These are phyloP conservation scores for Brassica balearica DNA, from an alignment of 441 rosid genomes.

Conservation along the genomic window DNA sequence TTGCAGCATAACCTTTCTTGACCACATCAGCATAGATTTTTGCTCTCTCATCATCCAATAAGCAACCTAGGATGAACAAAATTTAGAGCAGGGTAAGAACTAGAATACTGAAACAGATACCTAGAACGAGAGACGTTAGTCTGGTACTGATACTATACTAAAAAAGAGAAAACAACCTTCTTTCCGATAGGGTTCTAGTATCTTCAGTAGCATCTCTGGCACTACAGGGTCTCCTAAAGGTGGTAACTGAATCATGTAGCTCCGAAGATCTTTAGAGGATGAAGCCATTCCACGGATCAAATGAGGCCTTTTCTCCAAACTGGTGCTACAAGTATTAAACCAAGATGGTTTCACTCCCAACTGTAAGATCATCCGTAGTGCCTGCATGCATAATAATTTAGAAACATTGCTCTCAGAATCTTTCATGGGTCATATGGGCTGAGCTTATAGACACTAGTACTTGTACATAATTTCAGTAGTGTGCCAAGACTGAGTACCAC, in stretches of 20 bases:
- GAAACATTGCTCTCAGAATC: conserved; percentile 28
- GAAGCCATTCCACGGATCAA: conserved; percentile 78
- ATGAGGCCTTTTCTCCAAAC: conserved; percentile 79
- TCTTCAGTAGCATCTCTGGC: conserved; percentile 97
- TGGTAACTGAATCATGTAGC: conserved; percentile 86
- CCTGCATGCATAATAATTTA: conserved; percentile 54
- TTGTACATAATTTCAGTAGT: conserved; percentile 22
- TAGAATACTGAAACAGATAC: conserved; percentile 27
- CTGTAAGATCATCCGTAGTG: conserved; percentile 93
- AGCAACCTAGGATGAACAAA: conserved; percentile 67
- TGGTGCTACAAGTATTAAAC: conserved; percentile 88
- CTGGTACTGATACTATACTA: conserved; percentile 20
- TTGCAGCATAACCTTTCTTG: conserved; percentile 80
- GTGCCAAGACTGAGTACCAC: conserved; percentile 22
- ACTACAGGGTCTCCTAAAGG: conserved; percentile 87
- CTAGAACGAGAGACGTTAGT: conserved; percentile 26
- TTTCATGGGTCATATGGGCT: not conserved
- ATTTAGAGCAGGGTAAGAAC: conserved; percentile 34
- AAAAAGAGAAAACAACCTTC: conserved; percentile 60
- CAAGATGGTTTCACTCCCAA: conserved; percentile 96
- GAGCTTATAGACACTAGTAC: conserved; percentile 16
- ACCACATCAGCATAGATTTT: conserved; percentile 85
- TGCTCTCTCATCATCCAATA: conserved; percentile 92
- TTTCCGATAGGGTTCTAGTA: conserved; percentile 86
- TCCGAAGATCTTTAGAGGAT: conserved; percentile 80